Base-by-base conservation (phyloP, 495 filamentous ascomycete genomes). In the Penicillium alfredii region DNA sequence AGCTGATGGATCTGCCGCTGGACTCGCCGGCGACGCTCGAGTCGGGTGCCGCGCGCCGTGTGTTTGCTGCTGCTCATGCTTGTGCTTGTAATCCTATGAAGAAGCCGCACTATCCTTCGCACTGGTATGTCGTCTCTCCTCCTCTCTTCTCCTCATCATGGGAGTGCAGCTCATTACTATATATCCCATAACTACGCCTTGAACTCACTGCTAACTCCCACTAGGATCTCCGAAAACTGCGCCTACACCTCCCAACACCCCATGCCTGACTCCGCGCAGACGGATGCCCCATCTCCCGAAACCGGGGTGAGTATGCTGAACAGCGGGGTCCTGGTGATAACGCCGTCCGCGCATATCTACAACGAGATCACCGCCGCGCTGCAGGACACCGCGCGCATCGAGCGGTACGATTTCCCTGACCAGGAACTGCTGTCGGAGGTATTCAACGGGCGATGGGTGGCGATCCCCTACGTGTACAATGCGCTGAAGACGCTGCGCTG, bases 21-120 rank as follows among this genome's bases (percentile, higher is more conserved):
- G 82, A 88, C 50, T 46, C 55, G 29, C 63, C 72, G 1, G 59
- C 55, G 0, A 27, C 61, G 42, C 14, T 41, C 3, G 18, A 29
- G 10, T 60, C 16, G 2, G 76, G 73, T 8, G 70, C 63, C 23
- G 78, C 71, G 5, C 33, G 62, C 20, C 62, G 68, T 25, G 76
- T 86, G 4, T 85, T 88, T 52, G 84, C 80, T 0, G 80, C 82
- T 2, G 70, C 72, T 42, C 80, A 86, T 58, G 86, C 84, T 4
- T 92, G 86, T 59, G 74, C 82, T 5, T 92, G 86, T 61, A 92
- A 92, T 61, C 84, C 86, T 5, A 53, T 82, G 44, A 71, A 76
- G 35, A 81, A 80, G 56, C 35, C 67, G 8, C 80, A 88, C 59
- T 89, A 92, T 54, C 86, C 86, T 1, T 51, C 58, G 12, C 48